phyloP scores from a whole-genome alignment of 805 yeast species.

The Lipomyces mesembrius region DNA sequence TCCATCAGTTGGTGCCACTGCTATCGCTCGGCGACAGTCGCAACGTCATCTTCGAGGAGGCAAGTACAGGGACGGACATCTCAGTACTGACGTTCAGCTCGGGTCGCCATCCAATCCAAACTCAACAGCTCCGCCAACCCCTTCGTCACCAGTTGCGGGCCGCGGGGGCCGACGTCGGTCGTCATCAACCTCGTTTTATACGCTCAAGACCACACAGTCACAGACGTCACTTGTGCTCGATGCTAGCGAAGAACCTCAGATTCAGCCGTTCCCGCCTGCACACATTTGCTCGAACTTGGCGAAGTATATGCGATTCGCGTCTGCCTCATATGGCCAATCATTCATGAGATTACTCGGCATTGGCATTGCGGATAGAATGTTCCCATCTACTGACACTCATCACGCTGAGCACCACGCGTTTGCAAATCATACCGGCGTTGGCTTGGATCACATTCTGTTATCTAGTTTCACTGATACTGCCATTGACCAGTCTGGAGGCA shows the following conservation, averaged over 20 bases:
- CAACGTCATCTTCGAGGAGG: constrained; percentile 3
- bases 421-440: constrained; percentile 43
- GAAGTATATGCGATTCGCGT: constrained; percentile 43
- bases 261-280: constrained; percentile 41
- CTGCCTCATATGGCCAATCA: constrained; percentile 47
- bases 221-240: constrained; percentile 35
- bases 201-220: constrained; percentile 31
- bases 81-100: neutral
- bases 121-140: constrained; percentile 1
- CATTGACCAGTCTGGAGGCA: constrained; percentile 40
- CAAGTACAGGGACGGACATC: constrained; percentile 4
- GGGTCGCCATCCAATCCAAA: constrained; percentile 8
- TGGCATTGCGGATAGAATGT: constrained; percentile 37
- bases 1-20: constrained; percentile 4
- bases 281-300: constrained; percentile 43
- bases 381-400: constrained; percentile 40
- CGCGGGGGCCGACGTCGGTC: constrained; percentile 17
- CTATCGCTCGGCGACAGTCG: constrained; percentile 8
- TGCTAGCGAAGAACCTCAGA: constrained; percentile 31
- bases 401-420: constrained; percentile 45
- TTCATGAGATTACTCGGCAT: constrained; percentile 45
- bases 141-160: constrained; percentile 5
- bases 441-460: constrained; percentile 42
- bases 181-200: constrained; percentile 22
- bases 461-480: constrained; percentile 43